A percentile compares a stretch with the other conserved stretches of the same genome.
Conservation (phyloP, 1,139 yeast species). For the Protomyces lactucae-debilis region DNA sequence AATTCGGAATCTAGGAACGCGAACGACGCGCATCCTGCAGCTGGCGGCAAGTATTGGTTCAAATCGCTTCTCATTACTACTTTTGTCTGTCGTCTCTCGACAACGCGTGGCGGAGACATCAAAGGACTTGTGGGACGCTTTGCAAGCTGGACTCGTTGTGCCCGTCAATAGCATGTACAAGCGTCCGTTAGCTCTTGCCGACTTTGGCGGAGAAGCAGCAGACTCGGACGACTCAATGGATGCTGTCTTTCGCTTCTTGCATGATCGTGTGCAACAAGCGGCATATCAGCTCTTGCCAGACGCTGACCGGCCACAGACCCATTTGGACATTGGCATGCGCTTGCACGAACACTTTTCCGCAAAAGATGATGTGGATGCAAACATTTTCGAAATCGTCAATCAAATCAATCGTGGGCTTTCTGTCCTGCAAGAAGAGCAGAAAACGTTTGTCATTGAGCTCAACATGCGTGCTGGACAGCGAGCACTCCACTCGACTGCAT, state of each 20-base stretch:
- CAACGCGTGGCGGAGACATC: background rate
- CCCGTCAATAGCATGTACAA: constrained; percentile 18
- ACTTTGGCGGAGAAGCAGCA: background rate
- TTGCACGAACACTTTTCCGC: background rate
- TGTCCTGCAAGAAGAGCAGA: background rate
- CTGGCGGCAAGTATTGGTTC: constrained; percentile 23
- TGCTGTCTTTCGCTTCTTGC: constrained; percentile 19
- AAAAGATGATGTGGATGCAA: background rate
- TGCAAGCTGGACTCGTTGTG: constrained; percentile 15
- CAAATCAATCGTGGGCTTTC: constrained; percentile 23
- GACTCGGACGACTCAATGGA: constrained; percentile 9
- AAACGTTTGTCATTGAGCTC: constrained; percentile 7
- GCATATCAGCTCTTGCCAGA: constrained; percentile 13
- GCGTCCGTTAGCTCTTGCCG: constrained; percentile 4
- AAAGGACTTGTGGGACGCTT: constrained; percentile 15
- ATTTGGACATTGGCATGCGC: constrained; percentile 18
- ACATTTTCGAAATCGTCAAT: constrained; percentile 18
- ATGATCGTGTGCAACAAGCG: constrained; percentile 26
- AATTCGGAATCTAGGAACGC: background rate
- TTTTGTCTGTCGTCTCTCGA: constrained; percentile 5
- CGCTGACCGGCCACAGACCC: constrained; percentile 5
- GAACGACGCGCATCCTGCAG: constrained; percentile 7
- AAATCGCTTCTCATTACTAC: constrained; percentile 12
- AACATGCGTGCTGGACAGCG: constrained; percentile 19
- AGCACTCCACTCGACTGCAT: constrained; percentile 23